Percentiles rank a stretch among this genome's conserved stretches.
phyloP scores from a whole-genome alignment of 352 stramenopile species.

The Pelagophyceae sp. region DNA sequence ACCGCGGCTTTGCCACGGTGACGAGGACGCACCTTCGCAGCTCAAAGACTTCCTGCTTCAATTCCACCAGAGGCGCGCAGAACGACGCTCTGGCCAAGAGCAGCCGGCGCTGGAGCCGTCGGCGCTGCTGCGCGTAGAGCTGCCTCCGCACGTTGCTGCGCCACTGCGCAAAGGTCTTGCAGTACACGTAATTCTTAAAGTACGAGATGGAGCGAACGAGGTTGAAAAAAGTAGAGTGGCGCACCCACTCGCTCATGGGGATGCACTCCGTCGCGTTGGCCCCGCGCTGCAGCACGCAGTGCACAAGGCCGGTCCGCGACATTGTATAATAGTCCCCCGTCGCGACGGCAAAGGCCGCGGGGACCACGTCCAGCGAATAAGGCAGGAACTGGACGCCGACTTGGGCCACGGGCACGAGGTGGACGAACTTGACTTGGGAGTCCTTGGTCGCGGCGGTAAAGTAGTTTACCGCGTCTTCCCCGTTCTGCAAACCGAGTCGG shows the following conservation, averaged over 20 bases:
- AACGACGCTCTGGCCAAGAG: constrained; percentile 74
- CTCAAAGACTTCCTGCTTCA: constrained; percentile 55
- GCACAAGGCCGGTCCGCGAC: constrained; percentile 58
- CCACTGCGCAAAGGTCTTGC: constrained; percentile 77
- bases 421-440: constrained; percentile 85
- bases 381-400: constrained; percentile 64
- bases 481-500: constrained; percentile 34
- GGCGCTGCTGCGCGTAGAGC: constrained; percentile 73
- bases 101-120: constrained; percentile 60
- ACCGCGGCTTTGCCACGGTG: neutral
- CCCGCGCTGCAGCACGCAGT: constrained; percentile 28
- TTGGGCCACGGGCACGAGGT: constrained; percentile 64
- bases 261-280: constrained; percentile 76
- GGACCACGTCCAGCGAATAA: constrained; percentile 78
- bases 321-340: constrained; percentile 74
- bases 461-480: constrained; percentile 83
- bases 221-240: constrained; percentile 83
- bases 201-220: constrained; percentile 82
- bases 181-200: constrained; percentile 84
- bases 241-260: constrained; percentile 83
- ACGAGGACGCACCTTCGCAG: neutral
- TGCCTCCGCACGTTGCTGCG: constrained; percentile 73
- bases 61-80: constrained; percentile 65
- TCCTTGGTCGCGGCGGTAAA: constrained; percentile 64
- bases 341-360: constrained; percentile 56